Evolutionary conservation across 805 yeast species (phyloP).

Genomic region (Starmerella sp.): DNA sequence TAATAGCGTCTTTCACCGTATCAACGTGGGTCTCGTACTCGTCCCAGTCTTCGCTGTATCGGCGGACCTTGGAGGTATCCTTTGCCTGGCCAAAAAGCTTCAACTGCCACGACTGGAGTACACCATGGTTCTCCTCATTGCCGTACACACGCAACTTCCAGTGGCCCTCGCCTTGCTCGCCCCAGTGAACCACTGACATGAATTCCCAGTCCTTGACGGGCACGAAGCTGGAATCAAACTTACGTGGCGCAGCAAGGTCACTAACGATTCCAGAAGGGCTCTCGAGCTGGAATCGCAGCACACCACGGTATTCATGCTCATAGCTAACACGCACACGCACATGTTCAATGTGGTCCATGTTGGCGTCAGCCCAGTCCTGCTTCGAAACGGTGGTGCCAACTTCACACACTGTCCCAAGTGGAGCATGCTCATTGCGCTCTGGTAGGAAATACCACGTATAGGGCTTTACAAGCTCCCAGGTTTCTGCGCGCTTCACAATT

Average conservation of each 20-base stretch:
- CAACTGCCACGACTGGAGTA: slow-evolving; percentile 60
- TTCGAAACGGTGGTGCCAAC: slow-evolving; percentile 31
- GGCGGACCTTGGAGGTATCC: slow-evolving; percentile 51
- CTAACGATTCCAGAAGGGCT: slow-evolving; percentile 73
- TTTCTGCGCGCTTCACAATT: slow-evolving; percentile 58
- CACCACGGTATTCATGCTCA: slow-evolving; percentile 56
- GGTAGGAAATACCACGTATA: slow-evolving; percentile 65
- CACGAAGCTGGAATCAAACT: slow-evolving; percentile 40
- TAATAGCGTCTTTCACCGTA: slow-evolving; percentile 7
- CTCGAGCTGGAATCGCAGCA: slow-evolving; percentile 47
- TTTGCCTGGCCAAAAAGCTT: slow-evolving; percentile 70
- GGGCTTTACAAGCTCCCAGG: slow-evolving; percentile 81
- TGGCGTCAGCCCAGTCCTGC: slow-evolving; percentile 41
- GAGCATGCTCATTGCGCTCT: background rate
- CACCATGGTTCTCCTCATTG: slow-evolving; percentile 26
- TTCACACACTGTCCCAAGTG: slow-evolving; percentile 6
- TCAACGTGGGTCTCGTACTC: slow-evolving; percentile 16
- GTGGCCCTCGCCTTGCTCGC: slow-evolving; percentile 64
- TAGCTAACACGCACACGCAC: slow-evolving; percentile 70
- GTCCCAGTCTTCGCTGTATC: slow-evolving; percentile 31
- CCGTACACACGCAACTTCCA: slow-evolving; percentile 68
- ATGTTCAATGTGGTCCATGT: slow-evolving; percentile 71
- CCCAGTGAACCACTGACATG: slow-evolving; percentile 98
- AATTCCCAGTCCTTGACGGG: slow-evolving; percentile 83
- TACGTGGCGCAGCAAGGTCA: slow-evolving; percentile 58